Base-by-base conservation (phyloP, 2,329 filamentous ascomycete genomes). In the Polytolypa hystricis region DNA sequence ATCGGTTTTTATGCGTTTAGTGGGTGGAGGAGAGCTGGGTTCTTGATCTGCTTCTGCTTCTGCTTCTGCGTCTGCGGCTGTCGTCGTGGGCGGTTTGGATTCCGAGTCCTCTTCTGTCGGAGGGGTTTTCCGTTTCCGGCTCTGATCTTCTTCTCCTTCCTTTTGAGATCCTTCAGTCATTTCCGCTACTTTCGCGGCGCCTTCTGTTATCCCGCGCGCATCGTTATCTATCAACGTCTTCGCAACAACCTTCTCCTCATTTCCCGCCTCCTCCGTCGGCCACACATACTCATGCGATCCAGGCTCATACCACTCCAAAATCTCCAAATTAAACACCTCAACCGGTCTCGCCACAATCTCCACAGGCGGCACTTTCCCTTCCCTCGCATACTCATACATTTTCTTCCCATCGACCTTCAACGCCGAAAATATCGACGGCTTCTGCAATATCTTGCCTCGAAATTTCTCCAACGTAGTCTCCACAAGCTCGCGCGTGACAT, bases 371-470 rank as follows among this genome's bases (percentile, higher is more conserved):
- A 84, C 76, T 53, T 81, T 85, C 11, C 91, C 91, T 56, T 87
- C 84, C 33, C 91, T 73, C 14, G 91, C 91, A 60, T 96, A 96
- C 62, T 98, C 87, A 57, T 98, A 98, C 33, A 95, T 70, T 21
- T 84, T 82, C 67, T 95, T 95, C 2, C 91, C 91, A 47, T 95
- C 76, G 59, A 95, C 84, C 58, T 89, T 87, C 43, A 96, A 69
- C 7, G 91, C 91, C 19, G 85, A 94, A 61, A 87, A 98, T 14
- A 98, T 74, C 4, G 89, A 89, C 25, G 91, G 91, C 47, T 84
- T 79, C 66, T 98, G 91, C 66, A 83, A 79, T 51, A 85, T 85
- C 48, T 81, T 81, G 11, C 91, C 91, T 26, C 79, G 71, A 58
- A 94, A 95, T 42, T 70, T 64, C 4, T 67, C 70, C 39, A 96